Base-by-base conservation (phyloP, 2,329 filamentous ascomycete genomes). In the Colletotrichum plurivorum region DNA sequence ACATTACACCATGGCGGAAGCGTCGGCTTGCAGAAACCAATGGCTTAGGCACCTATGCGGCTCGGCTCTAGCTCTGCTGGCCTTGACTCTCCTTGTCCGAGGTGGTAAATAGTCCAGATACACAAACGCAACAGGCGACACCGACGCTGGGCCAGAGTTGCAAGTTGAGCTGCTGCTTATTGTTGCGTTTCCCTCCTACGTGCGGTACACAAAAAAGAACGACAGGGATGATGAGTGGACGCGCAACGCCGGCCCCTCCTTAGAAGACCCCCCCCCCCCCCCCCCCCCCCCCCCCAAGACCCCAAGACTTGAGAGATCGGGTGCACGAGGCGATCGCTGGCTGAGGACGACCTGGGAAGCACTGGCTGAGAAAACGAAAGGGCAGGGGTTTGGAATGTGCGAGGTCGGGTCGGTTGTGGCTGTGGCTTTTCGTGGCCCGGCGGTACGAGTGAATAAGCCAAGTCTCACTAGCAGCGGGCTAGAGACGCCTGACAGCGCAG, bases 271-370 rank as follows among this genome's bases (percentile, higher is more conserved):
- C n/a, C n/a, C n/a, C n/a, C n/a, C n/a, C n/a, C n/a, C n/a, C n/a
- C n/a, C n/a, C n/a, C n/a, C n/a, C n/a, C n/a, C n/a, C n/a, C n/a
- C n/a, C n/a, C 31, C 31, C 20, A 59, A 49, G n/a, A 5, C 25
- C n/a, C 27, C 36, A 31, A 45, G 62, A 46, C 65, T 58, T 45
- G 9, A 48, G 36, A 46, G 66, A 69, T 65, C 62, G 61, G 55
- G 55, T 69, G 61, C 61, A 56, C 55, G 66, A 66, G 66, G 49
- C 66, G 55, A 69, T 69, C 66, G 66, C 66, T 69, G 63, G 54
- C 49, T 41, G 66, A 65, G 46, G 46, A 53, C 39, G 55, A 56
- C 55, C 61, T n/a, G 65, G 49, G 54, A 53, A 65, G 49, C 55
- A 31, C 61, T 65, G 41, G 55, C n/a, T 52, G 5, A 22, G 18